Conservation (phyloP, 108 stramenopile genomes). For the Cylindrotheca closterium region DNA sequence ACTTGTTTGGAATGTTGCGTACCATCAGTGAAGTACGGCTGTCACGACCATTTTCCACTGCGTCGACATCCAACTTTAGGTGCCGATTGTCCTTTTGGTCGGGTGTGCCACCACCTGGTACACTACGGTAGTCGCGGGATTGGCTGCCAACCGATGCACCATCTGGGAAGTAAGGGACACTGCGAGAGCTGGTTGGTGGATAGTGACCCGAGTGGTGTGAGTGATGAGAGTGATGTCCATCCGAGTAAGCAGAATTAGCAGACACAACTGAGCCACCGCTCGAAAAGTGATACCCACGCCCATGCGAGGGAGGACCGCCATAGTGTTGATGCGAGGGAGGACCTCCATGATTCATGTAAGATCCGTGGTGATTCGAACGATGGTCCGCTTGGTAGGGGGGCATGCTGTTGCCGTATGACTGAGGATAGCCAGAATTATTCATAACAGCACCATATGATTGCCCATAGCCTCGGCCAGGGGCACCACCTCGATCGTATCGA, state of each 20-base stretch:
- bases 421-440: conserved; percentile 32
- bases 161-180: conserved; percentile 27
- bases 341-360: conserved; percentile 6
- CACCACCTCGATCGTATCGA: conserved; percentile 3
- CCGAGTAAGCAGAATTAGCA: conserved; percentile 16
- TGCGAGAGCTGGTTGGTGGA: conserved; percentile 11
- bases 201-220: conserved; percentile 15
- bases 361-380: background rate
- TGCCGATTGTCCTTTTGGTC: conserved; percentile 37
- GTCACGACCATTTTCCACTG: conserved; percentile 80
- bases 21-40: conserved; percentile 98
- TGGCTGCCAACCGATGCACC: conserved; percentile 33
- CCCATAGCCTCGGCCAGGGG: conserved; percentile 61
- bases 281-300: conserved; percentile 8
- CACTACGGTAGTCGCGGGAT: conserved; percentile 14
- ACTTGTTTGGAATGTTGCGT: conserved; percentile 99
- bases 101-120: conserved; percentile 1
- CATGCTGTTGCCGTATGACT: background rate
- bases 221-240: conserved; percentile 22
- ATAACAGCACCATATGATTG: conserved; percentile 57
- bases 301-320: conserved; percentile 11
- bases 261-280: conserved; percentile 16
- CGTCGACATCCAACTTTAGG: conserved; percentile 59
- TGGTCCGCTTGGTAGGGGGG: conserved; percentile 12
- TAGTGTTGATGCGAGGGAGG: conserved; percentile 16